phyloP scores from a whole-genome alignment of 495 filamentous ascomycete species.

The Penicillium manginii region DNA sequence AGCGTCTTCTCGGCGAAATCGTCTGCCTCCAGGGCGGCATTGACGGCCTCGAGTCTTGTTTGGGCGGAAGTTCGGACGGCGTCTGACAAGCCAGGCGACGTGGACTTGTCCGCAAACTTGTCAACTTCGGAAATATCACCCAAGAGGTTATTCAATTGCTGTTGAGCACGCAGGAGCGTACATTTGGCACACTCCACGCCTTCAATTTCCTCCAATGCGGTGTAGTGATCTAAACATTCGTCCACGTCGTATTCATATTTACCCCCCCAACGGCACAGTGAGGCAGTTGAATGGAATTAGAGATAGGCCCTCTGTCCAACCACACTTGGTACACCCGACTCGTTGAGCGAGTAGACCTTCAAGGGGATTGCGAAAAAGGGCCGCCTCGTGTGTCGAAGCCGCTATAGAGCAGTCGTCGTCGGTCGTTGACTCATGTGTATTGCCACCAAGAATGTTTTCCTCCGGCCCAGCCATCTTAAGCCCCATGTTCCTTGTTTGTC shows the following conservation, averaged over 20 bases:
- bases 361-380: conserved; percentile 64
- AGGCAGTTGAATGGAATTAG: conserved; percentile 94
- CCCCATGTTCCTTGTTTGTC: conserved; percentile 45
- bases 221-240: conserved; percentile 83
- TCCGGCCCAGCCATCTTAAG: conserved; percentile 45
- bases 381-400: conserved; percentile 10
- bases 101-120: conserved; percentile 15
- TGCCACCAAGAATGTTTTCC: conserved; percentile 42
- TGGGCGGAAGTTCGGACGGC: conserved; percentile 40
- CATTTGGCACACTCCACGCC: conserved; percentile 93
- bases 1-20: conserved; percentile 79
- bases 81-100: conserved; percentile 31
- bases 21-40: conserved; percentile 73
- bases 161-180: conserved; percentile 64
- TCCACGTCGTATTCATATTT: conserved; percentile 63
- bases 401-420: conserved; percentile 6
- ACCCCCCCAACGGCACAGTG: conserved; percentile 72
- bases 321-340: conserved; percentile 85
- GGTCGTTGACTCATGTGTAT: background rate
- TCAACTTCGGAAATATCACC: conserved; percentile 36
- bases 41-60: conserved; percentile 62
- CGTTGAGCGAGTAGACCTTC: conserved; percentile 89
- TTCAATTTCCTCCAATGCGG: conserved; percentile 78
- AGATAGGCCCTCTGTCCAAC: conserved; percentile 82
- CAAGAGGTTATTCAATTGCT: conserved; percentile 53